A percentile compares a stretch with the other conserved stretches of the same genome.
These are phyloP conservation scores for Candida sakaeoensis DNA, from an alignment of 805 yeast species.

Conservation along the genomic window DNA sequence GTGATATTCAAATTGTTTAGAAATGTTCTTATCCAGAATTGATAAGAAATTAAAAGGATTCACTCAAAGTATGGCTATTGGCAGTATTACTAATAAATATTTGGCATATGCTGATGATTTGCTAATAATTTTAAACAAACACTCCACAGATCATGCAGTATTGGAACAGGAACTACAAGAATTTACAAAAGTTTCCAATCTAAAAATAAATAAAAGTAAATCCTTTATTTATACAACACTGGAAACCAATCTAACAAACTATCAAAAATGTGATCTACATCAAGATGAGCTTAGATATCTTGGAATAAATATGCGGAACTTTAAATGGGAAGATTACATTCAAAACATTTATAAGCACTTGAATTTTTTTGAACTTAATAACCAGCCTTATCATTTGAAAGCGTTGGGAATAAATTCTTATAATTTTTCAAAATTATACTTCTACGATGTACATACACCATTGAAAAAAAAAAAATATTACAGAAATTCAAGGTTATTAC, in stretches of 20 bases:
- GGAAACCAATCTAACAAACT: background rate
- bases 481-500: background rate
- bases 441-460: background rate
- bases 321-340: background rate
- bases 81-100: background rate
- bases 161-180: background rate
- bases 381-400: background rate
- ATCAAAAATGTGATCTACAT: background rate
- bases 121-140: background rate
- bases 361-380: background rate
- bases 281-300: background rate
- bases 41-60: background rate
- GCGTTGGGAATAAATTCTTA: background rate
- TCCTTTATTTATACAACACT: too few species aligned
- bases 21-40: background rate
- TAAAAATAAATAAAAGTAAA: too few species aligned
- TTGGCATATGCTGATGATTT: conserved; percentile 4
- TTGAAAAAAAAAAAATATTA: conserved; percentile 3
- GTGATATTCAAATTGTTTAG: too few species aligned
- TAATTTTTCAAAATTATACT: background rate
- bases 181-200: background rate
- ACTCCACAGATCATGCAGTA: background rate
- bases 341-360: background rate
- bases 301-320: background rate
- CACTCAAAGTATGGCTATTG: background rate